Evolutionary conservation across 2,329 filamentous ascomycete species (phyloP), one percentile per base, ranked within the genome.

Genomic region (Monilinia fructicola): DNA sequence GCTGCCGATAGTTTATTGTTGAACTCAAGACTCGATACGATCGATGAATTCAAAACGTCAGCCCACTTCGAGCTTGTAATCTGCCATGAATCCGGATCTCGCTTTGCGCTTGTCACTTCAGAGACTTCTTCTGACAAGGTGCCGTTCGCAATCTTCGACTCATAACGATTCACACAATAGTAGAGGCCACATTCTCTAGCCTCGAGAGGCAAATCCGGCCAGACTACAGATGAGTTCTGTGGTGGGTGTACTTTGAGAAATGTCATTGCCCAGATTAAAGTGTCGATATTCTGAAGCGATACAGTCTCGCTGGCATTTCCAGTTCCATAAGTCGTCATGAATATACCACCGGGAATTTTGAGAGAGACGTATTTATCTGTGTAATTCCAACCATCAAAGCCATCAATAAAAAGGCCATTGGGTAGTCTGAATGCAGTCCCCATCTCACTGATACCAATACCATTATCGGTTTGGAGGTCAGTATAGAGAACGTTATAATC

Each of bases 51-150:
- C 5, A 60, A 28, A 48, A 60, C 42, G 21, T 21, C 42, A 35
- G 56, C 56, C 56, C 56, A 60, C 7, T 50, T 48, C 2, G 56
- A 48, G 28, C 56, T 60, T 60, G 56, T 50, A 21, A 60, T 14
- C 56, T 60, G 56, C 56, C 56, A 60, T 48, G 56, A 60, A 48
- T 60, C 42, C 7, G 42, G 21, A 60, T 60, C 56, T 60, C 56
- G 42, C 42, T 16, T 48, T 38, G 42, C 56, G 23, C 44, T 60
- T 7, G 12, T 60, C 10, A 60, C 21, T 31, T 60, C 56, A 16
- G 44, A 60, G 48, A 60, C 10, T 1, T 60, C 28, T 60, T 60
- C 56, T n/a, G 42, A 48, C 5, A 60, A 21, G 35, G 21, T 38
- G 10, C 56, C 44, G 9, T n/a, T 23, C 3, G 16, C 28, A 35